These are phyloP conservation scores for Schizosaccharomyces cryophilus DNA, from an alignment of 805 yeast species.

Conservation along the genomic window DNA sequence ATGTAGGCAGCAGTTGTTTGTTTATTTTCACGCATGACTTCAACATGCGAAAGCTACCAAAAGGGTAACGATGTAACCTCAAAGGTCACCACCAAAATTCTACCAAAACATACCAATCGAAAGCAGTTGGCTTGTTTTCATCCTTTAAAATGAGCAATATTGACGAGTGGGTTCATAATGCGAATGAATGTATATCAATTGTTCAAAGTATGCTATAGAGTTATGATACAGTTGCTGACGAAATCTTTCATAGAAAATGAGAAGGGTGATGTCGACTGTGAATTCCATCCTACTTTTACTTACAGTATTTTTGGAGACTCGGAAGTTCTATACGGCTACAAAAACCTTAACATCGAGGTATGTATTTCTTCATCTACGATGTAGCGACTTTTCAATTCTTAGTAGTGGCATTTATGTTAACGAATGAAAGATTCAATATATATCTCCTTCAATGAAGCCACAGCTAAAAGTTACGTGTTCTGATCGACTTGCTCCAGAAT, in stretches of 20 bases:
- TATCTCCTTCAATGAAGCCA: background rate
- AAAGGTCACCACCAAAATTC: too few relatives aligned
- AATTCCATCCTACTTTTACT: slow-evolving; percentile 56
- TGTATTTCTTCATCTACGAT: background rate
- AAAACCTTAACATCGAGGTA: slow-evolving; percentile 16
- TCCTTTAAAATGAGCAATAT: background rate
- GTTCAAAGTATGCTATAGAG: background rate
- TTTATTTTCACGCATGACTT: too few relatives aligned
- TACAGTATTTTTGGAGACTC: slow-evolving; percentile 86
- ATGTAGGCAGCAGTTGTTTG: too few relatives aligned
- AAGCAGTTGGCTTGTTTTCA: background rate
- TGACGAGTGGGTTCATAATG: background rate
- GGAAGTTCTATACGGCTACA: slow-evolving; percentile 69
- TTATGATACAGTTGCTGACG: background rate
- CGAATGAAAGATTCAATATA: background rate
- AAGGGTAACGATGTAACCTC: too few relatives aligned
- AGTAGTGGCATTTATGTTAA: background rate
- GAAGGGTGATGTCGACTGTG: background rate
- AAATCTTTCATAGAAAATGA: background rate
- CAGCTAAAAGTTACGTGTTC: background rate
- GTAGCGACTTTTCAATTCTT: background rate
- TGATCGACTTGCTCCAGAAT: background rate
- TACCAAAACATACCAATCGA: too few relatives aligned
- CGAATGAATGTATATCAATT: background rate
- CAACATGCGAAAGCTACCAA: too few relatives aligned